Base-by-base conservation (phyloP, 2,329 filamentous ascomycete species). In the Aureobasidium musti region DNA sequence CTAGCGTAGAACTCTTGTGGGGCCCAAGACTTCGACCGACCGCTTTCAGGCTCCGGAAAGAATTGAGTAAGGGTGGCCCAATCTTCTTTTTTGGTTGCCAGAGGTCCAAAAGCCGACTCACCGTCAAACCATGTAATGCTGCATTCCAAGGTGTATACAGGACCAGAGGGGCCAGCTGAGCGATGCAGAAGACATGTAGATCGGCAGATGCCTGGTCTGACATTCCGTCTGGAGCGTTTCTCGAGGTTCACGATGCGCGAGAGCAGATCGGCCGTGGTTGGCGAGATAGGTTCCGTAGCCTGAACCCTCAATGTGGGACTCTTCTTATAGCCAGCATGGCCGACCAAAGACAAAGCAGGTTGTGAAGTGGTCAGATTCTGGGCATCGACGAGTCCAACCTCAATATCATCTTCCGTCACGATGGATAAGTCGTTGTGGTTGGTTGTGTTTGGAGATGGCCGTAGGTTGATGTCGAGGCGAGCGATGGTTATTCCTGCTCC, bases 1-100 rank as follows among this genome's bases (percentile, higher is more conserved):
- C 86, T 86, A 63, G 89, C 83, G 72, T 92, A 93, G 73, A 93
- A 93, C 67, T 85, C 82, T 57, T 82, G 79, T 13, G 83, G 79
- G 4, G 78, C 77, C 81, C 82, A 84, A 17, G 69, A 45, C n/a
- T 61, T 21, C 19, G 30, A 2, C 1, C 47, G 64, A 17, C 8
- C 7, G n/a, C 17, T 28, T 14, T 13, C 5, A 14, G 23, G 19
- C 19, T 76, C 74, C 2, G 70, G 68, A 52, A 74, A 73, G 19
- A 72, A 63, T n/a, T 67, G 67, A 5, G 67, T 66, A 21, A 69
- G 47, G 28, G 60, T 45, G 7, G 61, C 47, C 56, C 63, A 45
- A 28, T 69, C 68, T n/a, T 65, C 43, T 21, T 53, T 56, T 19
- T 68, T 68, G 14, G 69, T 71, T 10, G 70, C 68, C 45, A 71